Evolutionary conservation across 2,329 filamentous ascomycete species (phyloP).

Genomic region (Ophiostoma quercus): DNA sequence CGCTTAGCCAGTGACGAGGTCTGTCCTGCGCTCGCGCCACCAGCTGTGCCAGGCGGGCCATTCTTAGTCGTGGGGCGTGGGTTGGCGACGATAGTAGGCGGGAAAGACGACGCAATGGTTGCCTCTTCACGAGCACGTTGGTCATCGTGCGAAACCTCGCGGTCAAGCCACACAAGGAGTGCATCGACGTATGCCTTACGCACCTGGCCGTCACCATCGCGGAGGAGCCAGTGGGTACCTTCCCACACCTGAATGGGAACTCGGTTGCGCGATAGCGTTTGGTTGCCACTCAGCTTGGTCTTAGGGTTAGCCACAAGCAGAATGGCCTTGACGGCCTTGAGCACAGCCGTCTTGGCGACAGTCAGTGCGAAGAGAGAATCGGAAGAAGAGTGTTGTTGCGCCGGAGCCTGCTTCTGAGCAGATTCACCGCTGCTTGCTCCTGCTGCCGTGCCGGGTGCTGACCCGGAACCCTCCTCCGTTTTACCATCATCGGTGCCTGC

Average conservation of each 20-base stretch:
- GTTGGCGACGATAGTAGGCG: constrained; percentile 28
- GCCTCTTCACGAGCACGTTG: constrained; percentile 56
- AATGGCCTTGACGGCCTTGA: constrained; percentile 77
- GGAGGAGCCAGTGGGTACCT: constrained; percentile 88
- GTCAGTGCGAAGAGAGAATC: constrained; percentile 52
- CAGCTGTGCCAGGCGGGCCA: constrained; percentile 30
- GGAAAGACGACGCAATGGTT: constrained; percentile 14
- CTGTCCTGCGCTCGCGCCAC: not conserved
- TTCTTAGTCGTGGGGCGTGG: constrained; percentile 43
- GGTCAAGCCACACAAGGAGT: constrained; percentile 73
- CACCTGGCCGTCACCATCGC: constrained; percentile 71
- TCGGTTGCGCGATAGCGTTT: constrained; percentile 63
- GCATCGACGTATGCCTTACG: constrained; percentile 82
- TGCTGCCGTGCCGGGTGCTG: constrained; percentile 1
- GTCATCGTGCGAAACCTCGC: constrained; percentile 68
- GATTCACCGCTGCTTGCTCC: constrained; percentile 36
- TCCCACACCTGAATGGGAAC: constrained; percentile 87
- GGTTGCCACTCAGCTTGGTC: constrained; percentile 53
- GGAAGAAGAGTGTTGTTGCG: constrained; percentile 34
- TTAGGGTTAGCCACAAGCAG: constrained; percentile 72
- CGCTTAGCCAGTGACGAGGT: not conserved
- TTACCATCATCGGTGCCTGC: constrained; percentile 42
- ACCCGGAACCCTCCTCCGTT: constrained; percentile 30
- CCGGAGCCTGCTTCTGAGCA: constrained; percentile 40
- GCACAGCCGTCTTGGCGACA: constrained; percentile 57